Conservation (phyloP, 768 basidiomycete species). For the Russula olivacea region DNA sequence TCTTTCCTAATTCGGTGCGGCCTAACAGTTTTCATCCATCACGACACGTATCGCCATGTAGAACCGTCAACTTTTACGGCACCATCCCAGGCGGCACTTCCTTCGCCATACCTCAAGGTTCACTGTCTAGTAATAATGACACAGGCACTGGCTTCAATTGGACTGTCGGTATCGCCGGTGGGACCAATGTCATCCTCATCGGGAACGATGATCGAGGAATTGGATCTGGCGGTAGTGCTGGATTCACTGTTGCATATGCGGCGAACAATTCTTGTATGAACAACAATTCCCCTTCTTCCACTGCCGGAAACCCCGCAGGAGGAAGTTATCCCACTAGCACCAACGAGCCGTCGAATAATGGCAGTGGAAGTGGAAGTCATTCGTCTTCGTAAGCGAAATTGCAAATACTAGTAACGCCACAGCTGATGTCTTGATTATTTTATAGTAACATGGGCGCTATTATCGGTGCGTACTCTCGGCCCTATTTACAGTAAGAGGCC, state of each 20-base stretch:
- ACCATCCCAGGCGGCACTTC: slow-evolving; percentile 78
- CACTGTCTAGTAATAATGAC: slow-evolving; percentile 36
- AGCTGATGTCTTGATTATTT: background rate
- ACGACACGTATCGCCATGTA: slow-evolving; percentile 26
- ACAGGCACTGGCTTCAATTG: slow-evolving; percentile 65
- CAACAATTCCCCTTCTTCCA: slow-evolving; percentile 63
- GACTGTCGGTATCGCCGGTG: slow-evolving; percentile 57
- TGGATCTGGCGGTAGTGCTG: slow-evolving; percentile 61
- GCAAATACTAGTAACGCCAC: background rate
- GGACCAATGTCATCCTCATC: slow-evolving; percentile 60
- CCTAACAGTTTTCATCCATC: slow-evolving; percentile 2
- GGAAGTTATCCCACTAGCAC: slow-evolving; percentile 59
- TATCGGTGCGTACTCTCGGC: slow-evolving; percentile 12
- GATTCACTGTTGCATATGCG: slow-evolving; percentile 51
- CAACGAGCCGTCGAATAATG: slow-evolving; percentile 31
- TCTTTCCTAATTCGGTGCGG: background rate
- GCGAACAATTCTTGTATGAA: slow-evolving; percentile 51
- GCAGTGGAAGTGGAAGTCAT: slow-evolving; percentile 27
- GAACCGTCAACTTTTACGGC: slow-evolving; percentile 57
- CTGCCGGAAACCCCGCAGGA: slow-evolving; percentile 69
- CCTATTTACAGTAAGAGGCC: background rate
- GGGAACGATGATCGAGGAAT: slow-evolving; percentile 62
- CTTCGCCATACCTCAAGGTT: slow-evolving; percentile 52
- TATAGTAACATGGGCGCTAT: slow-evolving; percentile 18
- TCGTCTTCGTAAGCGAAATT: slow-evolving; percentile 17